phyloP scores from a whole-genome alignment of 805 yeast genomes.

The Pichia scutulata region DNA sequence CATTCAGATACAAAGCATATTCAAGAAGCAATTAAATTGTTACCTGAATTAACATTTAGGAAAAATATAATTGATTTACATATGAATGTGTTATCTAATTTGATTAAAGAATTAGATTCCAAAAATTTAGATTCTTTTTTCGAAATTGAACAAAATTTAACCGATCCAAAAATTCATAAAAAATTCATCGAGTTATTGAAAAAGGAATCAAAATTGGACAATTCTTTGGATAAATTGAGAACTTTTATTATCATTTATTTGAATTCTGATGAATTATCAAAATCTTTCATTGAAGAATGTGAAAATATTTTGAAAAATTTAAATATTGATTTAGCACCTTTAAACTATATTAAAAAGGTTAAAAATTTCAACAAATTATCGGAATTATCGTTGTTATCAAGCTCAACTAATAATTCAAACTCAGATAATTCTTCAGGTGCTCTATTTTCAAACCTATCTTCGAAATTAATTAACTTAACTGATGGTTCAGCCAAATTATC shows the following conservation, averaged over 20 bases:
- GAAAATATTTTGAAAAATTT: constrained; percentile 50
- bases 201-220: constrained; percentile 45
- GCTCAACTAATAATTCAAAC: constrained; percentile 19
- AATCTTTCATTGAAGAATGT: constrained; percentile 45
- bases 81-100: constrained; percentile 85
- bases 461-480: constrained; percentile 70
- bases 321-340: constrained; percentile 56
- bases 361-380: constrained; percentile 65
- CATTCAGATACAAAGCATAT: constrained; percentile 54
- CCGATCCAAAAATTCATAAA: constrained; percentile 48
- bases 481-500: constrained; percentile 61
- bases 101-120: constrained; percentile 77
- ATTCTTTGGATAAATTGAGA: constrained; percentile 68
- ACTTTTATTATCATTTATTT: constrained; percentile 77
- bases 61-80: constrained; percentile 90
- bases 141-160: constrained; percentile 83
- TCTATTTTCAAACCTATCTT: constrained; percentile 63
- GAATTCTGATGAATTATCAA: constrained; percentile 38
- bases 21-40: constrained; percentile 81
- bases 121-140: constrained; percentile 84
- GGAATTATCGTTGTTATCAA: constrained; percentile 29
- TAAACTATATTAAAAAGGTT: constrained; percentile 68
- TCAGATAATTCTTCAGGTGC: constrained; percentile 31
- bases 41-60: constrained; percentile 87
- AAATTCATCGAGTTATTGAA: constrained; percentile 55